Percentiles rank a stretch among this genome's conserved stretches.
phyloP scores from a whole-genome alignment of 805 yeast genomes.

The Starmera caribaea region DNA sequence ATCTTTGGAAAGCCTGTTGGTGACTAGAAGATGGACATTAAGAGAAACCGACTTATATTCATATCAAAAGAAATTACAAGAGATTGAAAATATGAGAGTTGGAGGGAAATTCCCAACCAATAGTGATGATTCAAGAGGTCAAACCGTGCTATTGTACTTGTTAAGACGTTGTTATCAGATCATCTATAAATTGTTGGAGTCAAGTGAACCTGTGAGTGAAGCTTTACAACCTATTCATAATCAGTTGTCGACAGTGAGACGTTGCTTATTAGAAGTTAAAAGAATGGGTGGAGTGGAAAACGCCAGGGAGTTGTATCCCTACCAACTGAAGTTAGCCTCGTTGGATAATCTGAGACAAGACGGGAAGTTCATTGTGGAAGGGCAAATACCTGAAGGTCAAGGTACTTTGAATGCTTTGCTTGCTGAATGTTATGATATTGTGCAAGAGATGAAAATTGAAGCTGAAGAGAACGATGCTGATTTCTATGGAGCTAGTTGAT shows the following conservation, averaged over 20 bases:
- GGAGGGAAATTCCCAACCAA: conserved; percentile 42
- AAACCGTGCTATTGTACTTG: conserved; percentile 58
- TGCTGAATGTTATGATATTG: conserved; percentile 90
- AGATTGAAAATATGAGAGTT: conserved; percentile 64
- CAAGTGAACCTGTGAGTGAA: conserved; percentile 93
- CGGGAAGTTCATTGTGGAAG: conserved; percentile 85
- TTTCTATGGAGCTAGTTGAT: conserved; percentile 4
- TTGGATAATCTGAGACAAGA: conserved; percentile 80
- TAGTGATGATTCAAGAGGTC: conserved; percentile 36
- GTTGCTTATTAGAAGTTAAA: conserved; percentile 83
- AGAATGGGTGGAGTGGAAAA: conserved; percentile 87
- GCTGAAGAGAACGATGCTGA: conserved; percentile 50
- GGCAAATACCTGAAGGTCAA: conserved; percentile 95
- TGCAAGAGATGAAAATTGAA: conserved; percentile 84
- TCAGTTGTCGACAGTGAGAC: conserved; percentile 83
- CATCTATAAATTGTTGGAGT: conserved; percentile 79
- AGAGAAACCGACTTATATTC: conserved; percentile 89
- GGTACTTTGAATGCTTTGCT: conserved; percentile 86
- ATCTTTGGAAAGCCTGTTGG: conserved; percentile 69
- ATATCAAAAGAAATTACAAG: conserved; percentile 66
- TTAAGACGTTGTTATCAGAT: conserved; percentile 87
- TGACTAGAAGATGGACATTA: conserved; percentile 95
- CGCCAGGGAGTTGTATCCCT: conserved; percentile 87
- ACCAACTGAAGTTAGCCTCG: conserved; percentile 87
- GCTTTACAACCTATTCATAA: conserved; percentile 89